Base-by-base conservation (phyloP, 306 rosid genomes). In the Calophaca sinica region DNA sequence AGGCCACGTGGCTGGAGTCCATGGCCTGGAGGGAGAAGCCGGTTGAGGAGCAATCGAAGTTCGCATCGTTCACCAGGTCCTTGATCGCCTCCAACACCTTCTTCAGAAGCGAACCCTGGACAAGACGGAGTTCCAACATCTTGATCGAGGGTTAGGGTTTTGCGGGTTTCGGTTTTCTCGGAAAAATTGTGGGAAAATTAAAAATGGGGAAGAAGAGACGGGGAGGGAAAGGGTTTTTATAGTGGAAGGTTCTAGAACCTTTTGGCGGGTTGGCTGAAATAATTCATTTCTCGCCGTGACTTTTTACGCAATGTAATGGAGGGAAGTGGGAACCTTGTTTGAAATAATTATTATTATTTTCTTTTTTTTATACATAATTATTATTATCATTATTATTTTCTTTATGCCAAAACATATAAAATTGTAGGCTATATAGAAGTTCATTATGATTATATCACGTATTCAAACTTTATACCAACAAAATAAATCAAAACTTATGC, bases 1-100 rank as follows among this genome's bases (percentile, higher is more conserved):
- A 79, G 0, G 99, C 97, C 2, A 96, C 98, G 49, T 96, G 99
- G 82, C 99, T 96, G 29, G 98, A 92, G 10, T 96, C 99, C 99
- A 96, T 96, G 81, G 99, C 99, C 74, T 96, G 99, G 10, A 96
- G 98, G 13, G 98, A 92, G 87, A 92, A 90, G 0, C 90, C 90
- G 1, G 88, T 79, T 9, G 88, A 51, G 2, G 90, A 87, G 49
- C 90, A 87, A 20, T 87, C 90, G 91, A 96, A 96, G 92, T 92
- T 96, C 2, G 99, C 99, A 20, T 92, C 99, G 80, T 74, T 96
- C 9, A 96, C 98, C 0, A 96, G 88, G 69, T 96, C 99, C 70
- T 80, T 90, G 79, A 96, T 82, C 0, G 89, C 3, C 2, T 85
- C 89, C 14, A 85, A 2, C 4, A 85, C 89, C 73, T 85, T 85